Evolutionary conservation across 2,329 filamentous ascomycete species (phyloP).

Genomic region (Talaromyces verruculosus): DNA sequence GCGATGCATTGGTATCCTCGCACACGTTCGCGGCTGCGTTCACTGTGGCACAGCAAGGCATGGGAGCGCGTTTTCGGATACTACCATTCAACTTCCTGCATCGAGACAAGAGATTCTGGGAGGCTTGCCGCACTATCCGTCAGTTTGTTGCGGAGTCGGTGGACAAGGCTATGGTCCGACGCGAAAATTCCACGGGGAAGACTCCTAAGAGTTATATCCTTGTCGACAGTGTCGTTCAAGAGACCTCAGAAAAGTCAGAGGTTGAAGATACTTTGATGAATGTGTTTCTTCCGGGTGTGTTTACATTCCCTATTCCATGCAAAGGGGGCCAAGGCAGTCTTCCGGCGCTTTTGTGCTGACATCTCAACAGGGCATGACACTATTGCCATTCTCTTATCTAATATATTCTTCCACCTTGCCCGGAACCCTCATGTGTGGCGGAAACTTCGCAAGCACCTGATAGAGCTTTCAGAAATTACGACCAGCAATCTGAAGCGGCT

Average conservation of each 20-base stretch:
- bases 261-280: constrained; percentile 53
- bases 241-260: constrained; percentile 48
- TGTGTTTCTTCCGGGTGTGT: constrained; percentile 55
- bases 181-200: constrained; percentile 54
- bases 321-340: neutral
- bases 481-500: constrained; percentile 28
- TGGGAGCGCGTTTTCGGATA: constrained; percentile 33
- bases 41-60: constrained; percentile 26
- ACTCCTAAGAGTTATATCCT: constrained; percentile 45
- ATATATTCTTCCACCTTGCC: constrained; percentile 42
- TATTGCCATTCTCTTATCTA: constrained; percentile 49
- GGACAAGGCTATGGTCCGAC: constrained; percentile 65
- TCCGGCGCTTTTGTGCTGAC: neutral
- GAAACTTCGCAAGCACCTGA: constrained; percentile 31
- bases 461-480: constrained; percentile 28
- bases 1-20: neutral
- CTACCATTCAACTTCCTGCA: constrained; percentile 25
- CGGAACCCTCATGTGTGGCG: constrained; percentile 29
- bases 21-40: constrained; percentile 47
- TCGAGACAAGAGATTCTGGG: constrained; percentile 19
- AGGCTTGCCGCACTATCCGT: constrained; percentile 12
- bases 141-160: constrained; percentile 56
- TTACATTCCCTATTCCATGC: neutral
- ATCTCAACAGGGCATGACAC: constrained; percentile 53
- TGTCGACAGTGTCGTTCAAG: constrained; percentile 48